Base-by-base conservation (phyloP, 2,329 filamentous ascomycete species). In the Ophiocordyceps camponoti-rufipedis region DNA sequence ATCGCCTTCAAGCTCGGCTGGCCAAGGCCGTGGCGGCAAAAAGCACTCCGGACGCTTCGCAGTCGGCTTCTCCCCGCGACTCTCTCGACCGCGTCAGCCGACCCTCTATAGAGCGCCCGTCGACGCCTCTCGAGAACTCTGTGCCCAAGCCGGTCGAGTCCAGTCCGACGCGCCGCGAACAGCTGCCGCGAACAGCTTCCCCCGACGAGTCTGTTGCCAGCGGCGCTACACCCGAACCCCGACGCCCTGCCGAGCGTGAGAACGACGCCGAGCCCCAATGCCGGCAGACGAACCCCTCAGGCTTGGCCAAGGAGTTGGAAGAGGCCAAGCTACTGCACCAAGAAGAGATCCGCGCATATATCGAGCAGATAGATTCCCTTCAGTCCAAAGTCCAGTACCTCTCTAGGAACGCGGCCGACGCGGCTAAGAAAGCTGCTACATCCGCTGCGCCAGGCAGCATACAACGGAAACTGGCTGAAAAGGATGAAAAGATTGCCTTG, bases 341-440 rank as follows among this genome's bases (percentile, higher is more conserved):
- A 47, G 85, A 91, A 53, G 91, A 96, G 58, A 72, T 87, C 39
- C 79, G 91, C 54, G 74, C 73, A 43, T 85, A 94, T 50, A 73
- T 89, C 7, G 91, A 98, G 62, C 79, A 83, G 33, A 91, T 95
- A 46, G 91, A 98, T 65, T 83, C 88, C 4, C 66, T 98, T 1
- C 85, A 96, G 59, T 78, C 86, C 7, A 96, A 98, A 58, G 66
- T 98, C 28, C 82, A 88, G 52, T 95, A 93, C 56, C 67, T 98
- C 12, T 80, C 88, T 2, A 82, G 82, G 49, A 83, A 88, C 56
- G 80, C 84, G 12, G 76, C 82, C 0, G 81, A 88, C 31, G 71
- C 80, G 0, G 85, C 91, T 1, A 82, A 80, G 55, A 75, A 78
- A 52, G 72, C 78, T 7, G 78, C 76, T 2, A 65, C 71, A n/a